Percentiles rank a stretch among this genome's conserved stretches.
Conservation (phyloP, 129 eudicot species). For the Centaurea solstitialis region DNA sequence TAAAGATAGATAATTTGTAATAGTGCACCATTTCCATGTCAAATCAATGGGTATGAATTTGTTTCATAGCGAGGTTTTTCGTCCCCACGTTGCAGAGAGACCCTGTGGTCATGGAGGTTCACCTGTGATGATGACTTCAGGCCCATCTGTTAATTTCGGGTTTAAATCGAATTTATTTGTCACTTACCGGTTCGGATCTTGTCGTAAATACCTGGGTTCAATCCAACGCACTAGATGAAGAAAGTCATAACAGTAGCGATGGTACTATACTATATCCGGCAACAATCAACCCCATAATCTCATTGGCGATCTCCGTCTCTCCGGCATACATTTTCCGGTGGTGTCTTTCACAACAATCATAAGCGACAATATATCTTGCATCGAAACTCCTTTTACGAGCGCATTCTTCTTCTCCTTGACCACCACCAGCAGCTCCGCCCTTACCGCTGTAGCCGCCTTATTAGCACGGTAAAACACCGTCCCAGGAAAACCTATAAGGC, state of each 20-base stretch:
- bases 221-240: constrained; percentile 36
- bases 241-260: constrained; percentile 34
- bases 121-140: no score
- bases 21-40: no score
- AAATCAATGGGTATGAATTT: no score
- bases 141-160: no score
- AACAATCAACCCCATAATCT: constrained; percentile 40
- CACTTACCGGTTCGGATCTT: constrained; percentile 11
- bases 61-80: no score
- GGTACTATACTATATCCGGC: constrained; percentile 48
- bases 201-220: constrained; percentile 29
- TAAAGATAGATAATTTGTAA: no score
- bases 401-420: constrained; percentile 40
- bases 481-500: constrained; percentile 28
- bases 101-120: no score
- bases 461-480: constrained; percentile 28
- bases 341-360: constrained; percentile 35
- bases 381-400: constrained; percentile 9
- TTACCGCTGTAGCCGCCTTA: constrained; percentile 33
- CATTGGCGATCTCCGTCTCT: constrained; percentile 39
- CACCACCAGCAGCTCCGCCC: constrained; percentile 34
- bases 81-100: no score
- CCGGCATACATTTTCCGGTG: constrained; percentile 41
- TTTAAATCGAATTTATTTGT: constrained; percentile 19
- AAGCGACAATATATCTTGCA: constrained; percentile 39